These are phyloP conservation scores for Coniochaeta prunicola DNA, from an alignment of 2,329 filamentous ascomycete genomes.

Conservation along the genomic window DNA sequence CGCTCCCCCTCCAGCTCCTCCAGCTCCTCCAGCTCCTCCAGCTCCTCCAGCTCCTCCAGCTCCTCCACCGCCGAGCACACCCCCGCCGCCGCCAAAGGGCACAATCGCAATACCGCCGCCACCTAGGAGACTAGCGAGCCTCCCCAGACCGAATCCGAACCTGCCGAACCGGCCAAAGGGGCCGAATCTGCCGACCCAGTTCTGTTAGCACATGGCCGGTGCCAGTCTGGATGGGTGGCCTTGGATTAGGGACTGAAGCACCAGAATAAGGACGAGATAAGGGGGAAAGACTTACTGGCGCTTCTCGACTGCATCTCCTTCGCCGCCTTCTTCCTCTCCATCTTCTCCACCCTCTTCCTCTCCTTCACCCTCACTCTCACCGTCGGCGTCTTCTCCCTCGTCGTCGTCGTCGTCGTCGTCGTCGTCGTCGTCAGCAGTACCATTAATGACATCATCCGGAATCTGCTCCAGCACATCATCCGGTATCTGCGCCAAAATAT, in stretches of 20 bases:
- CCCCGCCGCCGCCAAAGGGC: neutral
- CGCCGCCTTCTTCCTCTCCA: neutral
- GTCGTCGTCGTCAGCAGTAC: neutral
- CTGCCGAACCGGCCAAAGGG: neutral
- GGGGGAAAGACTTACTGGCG: neutral
- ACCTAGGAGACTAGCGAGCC: neutral
- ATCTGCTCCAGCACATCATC: neutral
- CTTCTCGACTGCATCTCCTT: neutral
- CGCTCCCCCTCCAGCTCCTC: neutral
- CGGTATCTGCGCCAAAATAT: neutral
- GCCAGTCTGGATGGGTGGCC: neutral
- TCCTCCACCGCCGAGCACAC: neutral
- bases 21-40: neutral
- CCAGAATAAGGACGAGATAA: neutral
- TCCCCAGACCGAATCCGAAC: neutral
- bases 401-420: neutral
- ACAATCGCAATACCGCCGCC: neutral
- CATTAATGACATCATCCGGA: neutral
- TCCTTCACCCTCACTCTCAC: neutral
- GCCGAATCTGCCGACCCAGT: neutral
- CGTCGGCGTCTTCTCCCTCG: neutral
- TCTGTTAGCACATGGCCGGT: neutral
- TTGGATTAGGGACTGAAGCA: neutral
- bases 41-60: neutral
- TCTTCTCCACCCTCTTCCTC: neutral